Evolutionary conservation across 2,329 filamentous ascomycete species (phyloP), one percentile per base, ranked within the genome.

Genomic region (Fusarium guadeloupense): DNA sequence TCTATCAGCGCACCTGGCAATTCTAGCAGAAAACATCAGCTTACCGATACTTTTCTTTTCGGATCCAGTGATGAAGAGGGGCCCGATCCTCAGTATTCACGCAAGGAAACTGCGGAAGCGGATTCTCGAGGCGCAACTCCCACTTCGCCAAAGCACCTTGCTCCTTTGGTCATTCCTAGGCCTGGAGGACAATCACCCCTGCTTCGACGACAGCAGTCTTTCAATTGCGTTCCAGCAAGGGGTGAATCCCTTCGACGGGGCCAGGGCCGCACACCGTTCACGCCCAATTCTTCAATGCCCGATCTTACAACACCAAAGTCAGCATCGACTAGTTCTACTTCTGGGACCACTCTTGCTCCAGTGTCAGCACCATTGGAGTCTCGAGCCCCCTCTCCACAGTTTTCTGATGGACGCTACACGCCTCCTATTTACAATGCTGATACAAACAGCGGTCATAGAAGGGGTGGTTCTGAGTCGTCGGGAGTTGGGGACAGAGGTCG

Each of bases 401-500:
- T 78, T 9, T 83, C 78, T 77, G 80, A 81, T 21, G 76, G 68
- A 60, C 40, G 67, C 17, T 68, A 67, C 8, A 66, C 68, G 2
- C 63, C 74, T 33, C 72, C 75, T 4, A 54, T 55, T 19, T 54
- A 37, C n/a, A 52, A 50, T n/a, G 40, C 33, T 9, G 67, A 70
- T 47, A 41, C 52, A 34, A 42, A 19, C 42, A 39, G 43, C 9
- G 38, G 77, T 5, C 85, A 88, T 65, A 78, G 79, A 46, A 77
- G 85, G 42, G 80, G 81, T 17, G 80, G 80, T 43, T 88, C 86
- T 1, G 86, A 88, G 50, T 80, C 82, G 0, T 83, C 79, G 12
- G 82, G 81, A 55, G 83, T 86, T 39, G 85, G 86, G 80, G 85
- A 89, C 54, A 78, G 86, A 37, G 86, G 85, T 6, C 80, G 86